Base-by-base conservation (phyloP, 257 asterid genomes). In the Hygrophila difformis region DNA sequence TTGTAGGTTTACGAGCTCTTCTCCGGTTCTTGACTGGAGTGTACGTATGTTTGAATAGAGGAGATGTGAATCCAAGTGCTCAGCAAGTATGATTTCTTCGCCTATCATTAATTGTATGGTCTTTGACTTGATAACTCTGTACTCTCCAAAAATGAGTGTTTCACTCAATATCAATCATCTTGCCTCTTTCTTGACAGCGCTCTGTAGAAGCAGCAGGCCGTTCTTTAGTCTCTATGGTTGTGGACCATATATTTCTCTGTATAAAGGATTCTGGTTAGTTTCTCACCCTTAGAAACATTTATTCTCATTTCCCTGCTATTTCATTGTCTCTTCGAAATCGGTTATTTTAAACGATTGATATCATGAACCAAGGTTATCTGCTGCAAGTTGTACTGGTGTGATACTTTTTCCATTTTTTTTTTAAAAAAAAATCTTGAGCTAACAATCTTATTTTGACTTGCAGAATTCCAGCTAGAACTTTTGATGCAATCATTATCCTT, bases 401-500 rank as follows among this genome's bases (percentile, higher is more conserved):
- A 55, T 55, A 40, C 13, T 18, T 37, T n/a, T n/a, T n/a, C n/a
- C n/a, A n/a, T n/a, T n/a, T n/a, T n/a, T n/a, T n/a, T n/a, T n/a
- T n/a, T n/a, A n/a, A n/a, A n/a, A n/a, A n/a, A n/a, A n/a, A 37
- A 47, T 50, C 36, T 53, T 54, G 26, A 52, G 58, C 68, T 68
- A 62, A 59, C 52, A 34, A 60, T 6, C 48, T 38, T 60, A 49
- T 50, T 39, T 39, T 36, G 45, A 64, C 56, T 64, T 80, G 78
- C 95, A 91, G 99, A 86, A 34, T 91, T 91, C 75, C 96, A 66
- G 92, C 88, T 91, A 26, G 99, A 86, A 67, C 88, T 91, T 47
- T 64, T 86, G 74, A 91, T 86, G 96, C 99, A 91, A 69, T 91
- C 95, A 8, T 79, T 91, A 29, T 66, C 72, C 62, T 86, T 86